Percentiles rank a stretch among this genome's conserved stretches.
phyloP scores from a whole-genome alignment of 768 basidiomycete genomes.

The Holtermannia corniformis region DNA sequence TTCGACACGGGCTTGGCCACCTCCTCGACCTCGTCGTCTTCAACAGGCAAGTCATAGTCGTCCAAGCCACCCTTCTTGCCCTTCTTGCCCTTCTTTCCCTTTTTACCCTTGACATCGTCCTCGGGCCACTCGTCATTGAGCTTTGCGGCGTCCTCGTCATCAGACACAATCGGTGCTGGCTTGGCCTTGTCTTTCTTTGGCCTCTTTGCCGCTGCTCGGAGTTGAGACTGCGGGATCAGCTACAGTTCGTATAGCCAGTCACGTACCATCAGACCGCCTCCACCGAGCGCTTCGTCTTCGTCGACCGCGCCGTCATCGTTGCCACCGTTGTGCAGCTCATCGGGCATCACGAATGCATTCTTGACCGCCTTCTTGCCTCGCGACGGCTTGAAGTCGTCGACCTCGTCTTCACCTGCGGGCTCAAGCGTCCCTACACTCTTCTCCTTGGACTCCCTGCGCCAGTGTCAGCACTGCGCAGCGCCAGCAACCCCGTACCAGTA shows the following conservation, averaged over 20 bases:
- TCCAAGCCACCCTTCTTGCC: slow-evolving; percentile 16
- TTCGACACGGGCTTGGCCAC: slow-evolving; percentile 15
- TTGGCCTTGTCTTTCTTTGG: background rate
- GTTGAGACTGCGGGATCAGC: background rate
- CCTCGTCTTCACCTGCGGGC: slow-evolving; percentile 9
- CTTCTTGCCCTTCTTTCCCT: slow-evolving; percentile 32
- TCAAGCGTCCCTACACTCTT: slow-evolving; percentile 18
- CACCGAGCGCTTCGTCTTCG: slow-evolving; percentile 19
- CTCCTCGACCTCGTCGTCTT: slow-evolving; percentile 12
- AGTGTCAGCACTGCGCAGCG: background rate
- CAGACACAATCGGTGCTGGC: too few relatives aligned
- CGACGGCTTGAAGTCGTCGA: slow-evolving; percentile 15
- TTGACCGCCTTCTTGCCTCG: slow-evolving; percentile 9
- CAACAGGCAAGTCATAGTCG: background rate
- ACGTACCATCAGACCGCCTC: slow-evolving; percentile 39
- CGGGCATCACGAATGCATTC: slow-evolving; percentile 19
- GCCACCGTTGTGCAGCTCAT: slow-evolving; percentile 21
- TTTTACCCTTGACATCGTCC: slow-evolving; percentile 55
- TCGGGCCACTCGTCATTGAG: slow-evolving; percentile 62
- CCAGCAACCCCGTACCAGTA: slow-evolving; percentile 59
- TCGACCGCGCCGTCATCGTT: slow-evolving; percentile 22
- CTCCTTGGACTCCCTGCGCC: slow-evolving; percentile 34
- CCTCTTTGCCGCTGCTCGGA: background rate
- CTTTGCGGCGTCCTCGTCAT: background rate
- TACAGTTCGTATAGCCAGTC: too few relatives aligned